Percentiles rank a stretch among this genome's conserved stretches.
These are phyloP conservation scores for Pseudogymnoascus sp. DNA, from an alignment of 2,329 filamentous ascomycete genomes.

Conservation along the genomic window DNA sequence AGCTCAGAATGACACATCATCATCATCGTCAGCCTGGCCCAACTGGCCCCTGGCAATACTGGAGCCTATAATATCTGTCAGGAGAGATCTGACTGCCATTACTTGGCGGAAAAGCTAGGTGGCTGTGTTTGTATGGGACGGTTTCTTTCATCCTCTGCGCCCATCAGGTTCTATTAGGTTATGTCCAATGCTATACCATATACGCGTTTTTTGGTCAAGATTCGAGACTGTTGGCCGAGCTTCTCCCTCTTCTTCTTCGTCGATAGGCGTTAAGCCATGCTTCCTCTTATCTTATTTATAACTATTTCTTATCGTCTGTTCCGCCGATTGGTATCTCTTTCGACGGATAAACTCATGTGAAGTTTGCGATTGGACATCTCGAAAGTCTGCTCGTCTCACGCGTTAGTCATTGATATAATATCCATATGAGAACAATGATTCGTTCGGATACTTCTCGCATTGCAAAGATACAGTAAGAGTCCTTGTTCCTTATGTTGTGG, in stretches of 20 bases:
- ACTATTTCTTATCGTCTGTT: not conserved
- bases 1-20: not conserved
- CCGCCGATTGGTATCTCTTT: not conserved
- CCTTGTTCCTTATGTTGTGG: not conserved
- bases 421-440: not conserved
- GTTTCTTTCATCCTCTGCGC: not conserved
- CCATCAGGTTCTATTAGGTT: not conserved
- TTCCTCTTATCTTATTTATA: not conserved
- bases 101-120: not conserved
- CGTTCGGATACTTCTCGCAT: not conserved
- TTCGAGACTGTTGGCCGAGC: not conserved
- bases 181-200: not conserved
- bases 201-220: not conserved
- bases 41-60: not conserved
- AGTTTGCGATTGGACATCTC: not conserved
- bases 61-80: not conserved
- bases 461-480: not conserved
- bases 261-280: not conserved
- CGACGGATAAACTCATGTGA: not conserved
- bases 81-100: not conserved
- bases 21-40: not conserved
- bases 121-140: not conserved
- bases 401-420: not conserved
- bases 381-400: not conserved
- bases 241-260: not conserved